Evolutionary conservation across 1,284 basidiomycete genomes (phyloP), one percentile per base, ranked within the genome.

Genomic region (Heterobasidion annosum): DNA sequence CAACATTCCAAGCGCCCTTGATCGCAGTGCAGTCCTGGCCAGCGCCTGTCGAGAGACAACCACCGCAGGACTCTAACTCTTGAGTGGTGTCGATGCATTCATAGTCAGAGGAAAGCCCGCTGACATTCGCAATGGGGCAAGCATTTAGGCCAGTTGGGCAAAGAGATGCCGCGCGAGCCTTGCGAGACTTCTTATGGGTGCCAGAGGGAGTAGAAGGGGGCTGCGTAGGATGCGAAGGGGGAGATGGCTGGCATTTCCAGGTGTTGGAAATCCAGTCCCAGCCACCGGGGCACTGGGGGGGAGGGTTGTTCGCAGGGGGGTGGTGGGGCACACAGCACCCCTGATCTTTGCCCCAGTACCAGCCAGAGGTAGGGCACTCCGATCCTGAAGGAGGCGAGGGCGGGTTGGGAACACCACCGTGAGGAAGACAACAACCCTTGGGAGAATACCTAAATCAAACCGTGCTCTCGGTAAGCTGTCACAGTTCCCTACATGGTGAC

Each of bases 1-100:
- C 82, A 55, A 89, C 85, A 58, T 83, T 82, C 73, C 78, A 76
- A 19, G 77, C 81, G 59, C 82, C 77, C 43, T 70, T 60, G 58
- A 92, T 87, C 35, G 74, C 66, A 34, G 81, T 83, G 70, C 88
- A 92, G 67, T 92, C 85, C 63, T 79, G 71, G 34, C 89, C 89
- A 52, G 75, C 66, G 35, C 82, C 81, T 33, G 74, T 68, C 8
- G 79, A 76, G 4, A 78, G 68, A 65, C 88, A 92, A 45, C 90
- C 90, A 62, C 88, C 88, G 67, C 89, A 92, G 50, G 81, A 79
- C 57, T 75, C 70, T 44, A 85, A 73, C 58, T 86, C 83, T 34
- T 68, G 68, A 12, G 64, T 59, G 51, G 73, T 75, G 65, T 85
- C 81, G 47, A 85, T 59, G 58, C 85, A 89, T 65, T 88, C 85